A percentile compares a stretch with the other conserved stretches of the same genome.
Evolutionary conservation across 2,329 filamentous ascomycete species (phyloP).

Genomic region (Cladosporium sp.): DNA sequence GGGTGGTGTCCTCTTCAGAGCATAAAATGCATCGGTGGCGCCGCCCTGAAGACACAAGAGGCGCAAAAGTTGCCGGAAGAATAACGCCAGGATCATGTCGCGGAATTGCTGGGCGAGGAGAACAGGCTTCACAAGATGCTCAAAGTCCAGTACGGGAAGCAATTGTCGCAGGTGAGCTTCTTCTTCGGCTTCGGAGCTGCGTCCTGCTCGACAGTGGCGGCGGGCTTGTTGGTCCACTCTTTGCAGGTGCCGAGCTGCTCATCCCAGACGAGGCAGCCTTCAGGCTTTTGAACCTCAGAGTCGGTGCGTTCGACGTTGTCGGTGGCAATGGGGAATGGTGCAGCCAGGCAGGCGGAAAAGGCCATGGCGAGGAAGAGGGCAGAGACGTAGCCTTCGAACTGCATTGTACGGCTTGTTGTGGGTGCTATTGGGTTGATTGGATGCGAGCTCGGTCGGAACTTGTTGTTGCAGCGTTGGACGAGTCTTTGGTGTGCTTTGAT

Average conservation of each 20-base stretch:
- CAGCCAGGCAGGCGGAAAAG: background rate
- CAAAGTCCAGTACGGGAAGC: background rate
- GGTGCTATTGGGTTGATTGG: background rate
- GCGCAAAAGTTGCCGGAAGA: no score
- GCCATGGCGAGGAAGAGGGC: background rate
- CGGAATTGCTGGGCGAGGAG: background rate
- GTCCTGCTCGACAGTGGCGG: background rate
- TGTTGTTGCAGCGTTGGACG: background rate
- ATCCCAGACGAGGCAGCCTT: background rate
- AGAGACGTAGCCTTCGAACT: background rate
- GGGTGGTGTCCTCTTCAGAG: no score
- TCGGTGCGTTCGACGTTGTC: background rate
- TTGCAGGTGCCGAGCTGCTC: background rate
- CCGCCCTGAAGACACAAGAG: no score
- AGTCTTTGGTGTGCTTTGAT: no score
- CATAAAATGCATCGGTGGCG: no score
- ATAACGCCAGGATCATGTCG: no score
- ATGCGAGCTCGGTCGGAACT: no score
- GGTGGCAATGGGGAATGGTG: background rate
- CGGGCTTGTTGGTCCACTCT: background rate
- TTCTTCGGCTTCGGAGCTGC: background rate
- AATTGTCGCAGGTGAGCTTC: no score
- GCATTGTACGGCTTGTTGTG: background rate
- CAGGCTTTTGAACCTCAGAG: background rate
- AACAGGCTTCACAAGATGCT: background rate